Percentiles rank a stretch among this genome's conserved stretches.
These are phyloP conservation scores for Mixia osmundae DNA, from an alignment of 1,284 basidiomycete species.

Conservation along the genomic window DNA sequence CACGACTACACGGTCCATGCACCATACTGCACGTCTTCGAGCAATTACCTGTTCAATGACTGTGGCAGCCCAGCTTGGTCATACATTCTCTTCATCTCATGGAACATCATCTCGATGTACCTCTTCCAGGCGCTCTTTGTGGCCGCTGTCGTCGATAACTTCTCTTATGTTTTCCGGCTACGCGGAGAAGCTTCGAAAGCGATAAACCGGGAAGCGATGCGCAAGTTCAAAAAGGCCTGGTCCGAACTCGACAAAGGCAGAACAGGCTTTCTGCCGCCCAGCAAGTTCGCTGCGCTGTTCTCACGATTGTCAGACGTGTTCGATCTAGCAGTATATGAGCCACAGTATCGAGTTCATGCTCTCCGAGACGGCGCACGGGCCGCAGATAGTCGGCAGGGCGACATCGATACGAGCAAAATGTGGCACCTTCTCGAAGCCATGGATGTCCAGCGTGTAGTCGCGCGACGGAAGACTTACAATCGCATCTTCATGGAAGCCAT, in stretches of 20 bases:
- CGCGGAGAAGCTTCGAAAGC: conserved; percentile 47
- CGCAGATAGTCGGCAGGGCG: too few species aligned
- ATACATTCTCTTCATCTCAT: conserved; percentile 71
- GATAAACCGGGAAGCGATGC: conserved; percentile 70
- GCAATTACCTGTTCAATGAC: conserved; percentile 46
- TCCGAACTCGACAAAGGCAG: conserved; percentile 53
- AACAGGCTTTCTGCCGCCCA: conserved; percentile 51
- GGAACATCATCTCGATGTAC: conserved; percentile 95
- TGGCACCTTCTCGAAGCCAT: conserved; percentile 39
- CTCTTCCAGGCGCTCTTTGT: conserved; percentile 34
- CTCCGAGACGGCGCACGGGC: too few species aligned
- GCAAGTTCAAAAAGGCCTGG: conserved; percentile 86
- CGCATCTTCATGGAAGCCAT: conserved; percentile 65
- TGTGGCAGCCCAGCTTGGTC: conserved; percentile 75
- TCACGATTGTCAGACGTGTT: conserved; percentile 56
- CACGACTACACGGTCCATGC: conserved; percentile 45
- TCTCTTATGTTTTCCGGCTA: conserved; percentile 84
- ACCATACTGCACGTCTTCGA: conserved; percentile 35
- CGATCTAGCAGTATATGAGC: conserved; percentile 59
- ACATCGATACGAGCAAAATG: too few species aligned
- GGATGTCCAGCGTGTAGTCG: conserved; percentile 38
- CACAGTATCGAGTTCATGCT: conserved; percentile 36
- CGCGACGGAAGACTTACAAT: conserved; percentile 42
- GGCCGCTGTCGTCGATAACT: conserved; percentile 88
- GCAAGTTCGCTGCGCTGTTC: conserved; percentile 56